Evolutionary conservation across 352 stramenopile species (phyloP).

Genomic region (Pythium scleroteichum): DNA sequence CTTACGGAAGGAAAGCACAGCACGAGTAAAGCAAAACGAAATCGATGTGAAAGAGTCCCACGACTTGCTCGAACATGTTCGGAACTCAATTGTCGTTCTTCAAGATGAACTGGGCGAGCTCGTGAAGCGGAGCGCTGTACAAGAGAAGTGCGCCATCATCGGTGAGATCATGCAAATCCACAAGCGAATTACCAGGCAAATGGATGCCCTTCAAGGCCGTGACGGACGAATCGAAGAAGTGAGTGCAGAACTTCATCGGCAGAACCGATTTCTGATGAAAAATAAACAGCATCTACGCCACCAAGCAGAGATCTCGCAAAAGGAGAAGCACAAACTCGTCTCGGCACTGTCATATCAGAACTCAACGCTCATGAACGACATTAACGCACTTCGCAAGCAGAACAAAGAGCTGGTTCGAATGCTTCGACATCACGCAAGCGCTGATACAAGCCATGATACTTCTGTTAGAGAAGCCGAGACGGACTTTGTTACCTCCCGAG

Average conservation of each 20-base stretch:
- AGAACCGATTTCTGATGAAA: constrained; percentile 74
- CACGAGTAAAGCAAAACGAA: constrained; percentile 47
- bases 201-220: constrained; percentile 49
- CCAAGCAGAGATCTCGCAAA: constrained; percentile 58
- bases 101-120: constrained; percentile 68
- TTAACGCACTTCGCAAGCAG: constrained; percentile 56
- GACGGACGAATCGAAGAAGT: constrained; percentile 60
- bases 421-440: constrained; percentile 18
- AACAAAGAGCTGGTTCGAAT: constrained; percentile 72
- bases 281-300: constrained; percentile 71
- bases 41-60: constrained; percentile 36
- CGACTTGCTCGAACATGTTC: constrained; percentile 42
- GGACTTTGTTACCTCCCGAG: neutral
- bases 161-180: constrained; percentile 66
- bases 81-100: constrained; percentile 60
- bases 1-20: constrained; percentile 46
- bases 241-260: constrained; percentile 65
- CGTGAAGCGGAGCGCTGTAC: constrained; percentile 48
- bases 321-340: constrained; percentile 74
- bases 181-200: constrained; percentile 56
- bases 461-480: neutral
- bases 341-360: constrained; percentile 75
- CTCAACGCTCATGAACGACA: constrained; percentile 54
- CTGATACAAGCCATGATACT: neutral
- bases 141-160: constrained; percentile 67